Evolutionary conservation across 2,329 filamentous ascomycete species (phyloP), one percentile per base, ranked within the genome.

Genomic region (Claviceps digitariae): DNA sequence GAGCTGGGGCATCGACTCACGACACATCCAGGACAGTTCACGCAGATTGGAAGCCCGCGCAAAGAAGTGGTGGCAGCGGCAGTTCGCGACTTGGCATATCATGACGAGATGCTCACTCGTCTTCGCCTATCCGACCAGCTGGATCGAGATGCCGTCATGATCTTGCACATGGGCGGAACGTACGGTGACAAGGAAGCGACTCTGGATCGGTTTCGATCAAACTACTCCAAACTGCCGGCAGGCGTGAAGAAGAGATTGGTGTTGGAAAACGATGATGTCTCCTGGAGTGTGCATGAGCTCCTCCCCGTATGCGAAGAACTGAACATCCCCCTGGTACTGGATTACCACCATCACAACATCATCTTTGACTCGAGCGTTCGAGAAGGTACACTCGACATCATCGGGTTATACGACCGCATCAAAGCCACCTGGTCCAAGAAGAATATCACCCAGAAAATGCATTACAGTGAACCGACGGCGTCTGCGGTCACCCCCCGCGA

Each of bases 291-390:
- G 0, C 90, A 96, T 61, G 90, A 97, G 61, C 71, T 97, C 6
- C 74, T 97, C 0, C 90, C 91, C 0, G 73, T 95, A 0, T 97
- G 91, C 64, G 87, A 97, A 66, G 90, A 95, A 67, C 74, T 96
- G n/a, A 87, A 91, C 64, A 95, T 97, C 41, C 91, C 91, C 0
- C 69, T 96, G 0, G 90, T 95, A 1, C 81, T 97, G 12, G 91
- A 97, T 66, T 97, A 81, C 60, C 91, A 97, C 63, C 91, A 97
- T 61, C 88, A 97, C 73, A 96, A 96, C 66, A 96, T 97, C 60
- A 72, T 95, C 9, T 95, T 95, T 61, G 87, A 95, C 64, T 63
- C 77, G 0, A 74, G 73, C 6, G 69, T 94, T 2, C 83, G 90
- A 2, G 90, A 95, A 68, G 90, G 90, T 1, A 95, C 90, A 0